Percentiles rank a stretch among this genome's conserved stretches.
phyloP scores from a whole-genome alignment of 228 moss, liverwort and hornwort genomes.

The Sphagnum magellanicum region DNA sequence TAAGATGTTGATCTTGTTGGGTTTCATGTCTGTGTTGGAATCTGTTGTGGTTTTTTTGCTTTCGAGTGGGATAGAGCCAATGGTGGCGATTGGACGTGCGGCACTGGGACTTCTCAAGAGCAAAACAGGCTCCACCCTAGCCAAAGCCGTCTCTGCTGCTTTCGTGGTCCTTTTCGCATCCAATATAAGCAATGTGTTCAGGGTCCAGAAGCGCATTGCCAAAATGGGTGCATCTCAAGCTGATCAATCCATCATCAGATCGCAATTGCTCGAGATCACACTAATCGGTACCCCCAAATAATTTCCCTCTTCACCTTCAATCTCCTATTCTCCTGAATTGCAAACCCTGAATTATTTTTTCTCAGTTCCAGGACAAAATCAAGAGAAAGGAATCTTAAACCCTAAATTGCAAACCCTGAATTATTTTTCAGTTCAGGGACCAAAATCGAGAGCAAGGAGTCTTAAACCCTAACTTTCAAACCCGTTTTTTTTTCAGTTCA shows the following conservation, averaged over 20 bases:
- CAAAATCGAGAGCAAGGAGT: no score
- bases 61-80: conserved; percentile 14
- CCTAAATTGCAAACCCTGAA: no score
- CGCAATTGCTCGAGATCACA: conserved; percentile 28
- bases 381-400: no score
- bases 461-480: no score
- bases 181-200: conserved; percentile 13
- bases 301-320: background rate
- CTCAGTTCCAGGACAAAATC: background rate
- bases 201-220: conserved; percentile 12
- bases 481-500: no score
- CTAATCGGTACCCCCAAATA: conserved; percentile 20
- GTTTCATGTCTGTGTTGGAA: conserved; percentile 22
- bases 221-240: conserved; percentile 5
- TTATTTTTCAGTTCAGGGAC: no score
- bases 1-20: conserved; percentile 6
- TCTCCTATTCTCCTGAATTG: background rate
- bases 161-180: conserved; percentile 34
- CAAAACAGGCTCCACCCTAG: conserved; percentile 15
- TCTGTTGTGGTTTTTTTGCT: conserved; percentile 18
- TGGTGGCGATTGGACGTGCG: conserved; percentile 23
- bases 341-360: background rate
- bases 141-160: conserved; percentile 23
- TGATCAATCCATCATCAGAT: conserved; percentile 9
- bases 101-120: conserved; percentile 10